Evolutionary conservation across 1,284 basidiomycete genomes (phyloP).

Genomic region (Marasmius oreades): DNA sequence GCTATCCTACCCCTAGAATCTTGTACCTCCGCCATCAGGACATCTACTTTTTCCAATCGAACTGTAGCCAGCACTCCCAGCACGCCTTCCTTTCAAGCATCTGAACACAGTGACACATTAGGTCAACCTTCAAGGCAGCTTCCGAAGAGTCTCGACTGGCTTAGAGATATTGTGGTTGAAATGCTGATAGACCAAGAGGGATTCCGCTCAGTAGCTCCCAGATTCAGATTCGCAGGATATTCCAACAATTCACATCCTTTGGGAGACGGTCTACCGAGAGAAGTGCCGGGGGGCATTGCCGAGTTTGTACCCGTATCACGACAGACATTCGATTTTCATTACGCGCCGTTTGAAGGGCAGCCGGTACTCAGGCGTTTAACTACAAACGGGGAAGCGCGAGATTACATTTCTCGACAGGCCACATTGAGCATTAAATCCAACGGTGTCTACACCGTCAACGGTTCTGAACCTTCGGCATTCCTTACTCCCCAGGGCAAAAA

Average conservation of each 20-base stretch:
- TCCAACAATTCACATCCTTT: conserved; percentile 32
- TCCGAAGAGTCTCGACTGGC: conserved; percentile 44
- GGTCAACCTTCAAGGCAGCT: conserved; percentile 16
- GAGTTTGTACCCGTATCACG: conserved; percentile 62
- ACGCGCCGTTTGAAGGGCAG: conserved; percentile 62
- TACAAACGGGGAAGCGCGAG: conserved; percentile 57
- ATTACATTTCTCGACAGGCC: conserved; percentile 72
- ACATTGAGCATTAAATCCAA: conserved; percentile 60
- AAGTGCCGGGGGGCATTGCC: conserved; percentile 37
- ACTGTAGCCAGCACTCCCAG: neutral
- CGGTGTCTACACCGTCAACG: conserved; percentile 71
- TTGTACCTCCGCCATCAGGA: neutral
- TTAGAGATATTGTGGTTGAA: conserved; percentile 52
- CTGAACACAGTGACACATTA: conserved; percentile 13
- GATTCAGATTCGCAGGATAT: conserved; percentile 56
- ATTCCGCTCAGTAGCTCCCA: conserved; percentile 57
- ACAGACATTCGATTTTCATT: conserved; percentile 64
- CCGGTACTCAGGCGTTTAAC: conserved; percentile 67
- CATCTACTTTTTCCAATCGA: neutral
- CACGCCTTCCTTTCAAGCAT: conserved; percentile 10
- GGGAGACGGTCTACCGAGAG: conserved; percentile 18
- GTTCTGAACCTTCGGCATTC: conserved; percentile 45
- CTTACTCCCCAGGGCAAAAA: conserved; percentile 17
- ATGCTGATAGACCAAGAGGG: conserved; percentile 80
- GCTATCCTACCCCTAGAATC: neutral